These are phyloP conservation scores for Septoria petroselini DNA, from an alignment of 2,329 filamentous ascomycete species.

Conservation along the genomic window DNA sequence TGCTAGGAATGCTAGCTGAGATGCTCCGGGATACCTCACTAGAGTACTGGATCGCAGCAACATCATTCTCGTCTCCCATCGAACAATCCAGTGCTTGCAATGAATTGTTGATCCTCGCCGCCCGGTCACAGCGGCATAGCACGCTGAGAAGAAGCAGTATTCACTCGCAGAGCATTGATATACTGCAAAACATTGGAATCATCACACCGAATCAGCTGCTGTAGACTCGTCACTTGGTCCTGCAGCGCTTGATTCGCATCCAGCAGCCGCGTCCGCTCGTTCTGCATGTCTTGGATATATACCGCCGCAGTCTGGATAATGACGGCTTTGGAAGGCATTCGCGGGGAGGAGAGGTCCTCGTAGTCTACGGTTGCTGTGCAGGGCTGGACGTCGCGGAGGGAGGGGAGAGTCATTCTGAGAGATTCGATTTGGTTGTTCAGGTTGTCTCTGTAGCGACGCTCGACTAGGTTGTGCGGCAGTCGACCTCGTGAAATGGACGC, in stretches of 20 bases:
- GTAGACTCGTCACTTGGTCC: slow-evolving; percentile 42
- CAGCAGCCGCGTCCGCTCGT: slow-evolving; percentile 41
- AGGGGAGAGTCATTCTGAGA: slow-evolving; percentile 31
- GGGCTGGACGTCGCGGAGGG: slow-evolving; percentile 19
- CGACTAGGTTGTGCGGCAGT: slow-evolving; percentile 45
- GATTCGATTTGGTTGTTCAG: slow-evolving; percentile 48
- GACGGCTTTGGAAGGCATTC: slow-evolving; percentile 43
- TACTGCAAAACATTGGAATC: slow-evolving; percentile 29
- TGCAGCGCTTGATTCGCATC: slow-evolving; percentile 43
- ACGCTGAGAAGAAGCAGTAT: no score
- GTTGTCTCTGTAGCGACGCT: slow-evolving; percentile 48
- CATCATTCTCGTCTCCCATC: no score
- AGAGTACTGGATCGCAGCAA: no score
- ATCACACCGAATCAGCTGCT: slow-evolving; percentile 47
- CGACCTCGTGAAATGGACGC: slow-evolving; percentile 17
- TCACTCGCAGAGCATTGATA: slow-evolving; percentile 12
- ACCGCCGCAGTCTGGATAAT: slow-evolving; percentile 47
- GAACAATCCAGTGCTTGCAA: no score
- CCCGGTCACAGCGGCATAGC: no score
- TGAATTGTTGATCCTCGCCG: no score
- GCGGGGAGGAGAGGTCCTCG: slow-evolving; percentile 18
- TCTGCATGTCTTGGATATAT: slow-evolving; percentile 48
- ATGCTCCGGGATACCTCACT: no score
- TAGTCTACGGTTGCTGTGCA: not conserved
- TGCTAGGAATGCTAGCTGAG: no score